A percentile compares a stretch with the other conserved stretches of the same genome.
phyloP scores from a whole-genome alignment of 768 basidiomycete genomes.

The Boletellus ananas region DNA sequence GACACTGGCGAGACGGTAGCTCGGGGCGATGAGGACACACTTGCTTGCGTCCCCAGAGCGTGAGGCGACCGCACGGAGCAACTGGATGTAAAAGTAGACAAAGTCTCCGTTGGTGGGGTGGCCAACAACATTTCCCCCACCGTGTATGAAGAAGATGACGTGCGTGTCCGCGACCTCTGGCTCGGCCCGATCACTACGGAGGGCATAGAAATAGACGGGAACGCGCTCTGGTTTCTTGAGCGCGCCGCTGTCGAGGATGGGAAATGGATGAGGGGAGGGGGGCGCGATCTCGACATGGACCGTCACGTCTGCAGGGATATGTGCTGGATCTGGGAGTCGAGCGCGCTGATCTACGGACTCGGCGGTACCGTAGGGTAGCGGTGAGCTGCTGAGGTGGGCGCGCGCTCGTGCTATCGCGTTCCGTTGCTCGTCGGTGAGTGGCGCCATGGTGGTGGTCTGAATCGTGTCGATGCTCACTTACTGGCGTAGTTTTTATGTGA shows the following conservation, averaged over 20 bases:
- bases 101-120: conserved; percentile 12
- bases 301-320: background rate
- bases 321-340: background rate
- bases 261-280: background rate
- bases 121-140: conserved; percentile 17
- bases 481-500: background rate
- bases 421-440: conserved; percentile 1
- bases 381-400: background rate
- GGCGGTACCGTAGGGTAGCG: background rate
- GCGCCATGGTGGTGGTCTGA: background rate
- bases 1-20: conserved; percentile 23
- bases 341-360: background rate
- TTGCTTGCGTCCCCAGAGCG: background rate
- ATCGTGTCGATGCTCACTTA: background rate
- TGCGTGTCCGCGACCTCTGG: background rate
- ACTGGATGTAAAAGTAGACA: background rate
- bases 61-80: conserved; percentile 10
- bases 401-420: background rate
- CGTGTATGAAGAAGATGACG: conserved; percentile 25
- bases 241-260: background rate
- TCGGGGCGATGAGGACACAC: conserved; percentile 18
- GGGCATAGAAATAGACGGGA: conserved; percentile 13
- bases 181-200: background rate
- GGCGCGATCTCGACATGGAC: conserved; percentile 1
- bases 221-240: conserved; percentile 1